These are phyloP conservation scores for Pseudozyma sp. DNA, from an alignment of 1,284 basidiomycete species.

Conservation along the genomic window DNA sequence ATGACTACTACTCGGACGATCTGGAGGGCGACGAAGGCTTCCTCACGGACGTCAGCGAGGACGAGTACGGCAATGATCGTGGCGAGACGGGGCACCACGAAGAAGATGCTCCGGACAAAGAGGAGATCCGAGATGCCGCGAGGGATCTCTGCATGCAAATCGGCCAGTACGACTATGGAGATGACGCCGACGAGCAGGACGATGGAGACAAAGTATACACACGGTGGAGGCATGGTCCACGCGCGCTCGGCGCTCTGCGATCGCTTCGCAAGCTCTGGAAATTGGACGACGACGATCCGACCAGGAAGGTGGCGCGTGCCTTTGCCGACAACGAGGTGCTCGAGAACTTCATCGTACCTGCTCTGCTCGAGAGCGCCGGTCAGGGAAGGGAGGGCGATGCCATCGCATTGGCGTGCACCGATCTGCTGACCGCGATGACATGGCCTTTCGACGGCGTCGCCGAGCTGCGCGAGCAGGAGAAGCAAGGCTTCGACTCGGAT, in stretches of 20 bases:
- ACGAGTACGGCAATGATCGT: constrained; percentile 24
- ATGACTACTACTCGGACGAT: constrained; percentile 55
- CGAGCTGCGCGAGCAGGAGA: constrained; percentile 59
- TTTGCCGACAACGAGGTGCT: constrained; percentile 64
- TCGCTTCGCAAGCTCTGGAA: constrained; percentile 66
- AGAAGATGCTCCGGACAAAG: constrained; percentile 44
- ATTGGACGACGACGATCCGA: constrained; percentile 63
- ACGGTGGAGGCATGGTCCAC: constrained; percentile 62
- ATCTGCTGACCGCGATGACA: constrained; percentile 67
- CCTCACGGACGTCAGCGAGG: constrained; percentile 37
- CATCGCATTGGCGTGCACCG: constrained; percentile 66
- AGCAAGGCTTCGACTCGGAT: constrained; percentile 56
- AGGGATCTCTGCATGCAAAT: constrained; percentile 63
- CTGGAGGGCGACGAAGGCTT: constrained; percentile 50
- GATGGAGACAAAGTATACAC: constrained; percentile 36
- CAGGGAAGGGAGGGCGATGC: constrained; percentile 50
- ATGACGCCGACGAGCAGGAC: constrained; percentile 16
- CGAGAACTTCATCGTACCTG: constrained; percentile 64
- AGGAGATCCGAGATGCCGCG: constrained; percentile 52
- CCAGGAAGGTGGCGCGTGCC: constrained; percentile 61
- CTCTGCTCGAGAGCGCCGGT: constrained; percentile 64
- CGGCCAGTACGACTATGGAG: constrained; percentile 63
- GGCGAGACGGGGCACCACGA: constrained; percentile 20
- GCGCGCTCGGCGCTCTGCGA: constrained; percentile 57
- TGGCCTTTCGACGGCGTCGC: constrained; percentile 66